Evolutionary conservation across 441 rosid species (phyloP).

Genomic region (Corymbia citriodora): DNA sequence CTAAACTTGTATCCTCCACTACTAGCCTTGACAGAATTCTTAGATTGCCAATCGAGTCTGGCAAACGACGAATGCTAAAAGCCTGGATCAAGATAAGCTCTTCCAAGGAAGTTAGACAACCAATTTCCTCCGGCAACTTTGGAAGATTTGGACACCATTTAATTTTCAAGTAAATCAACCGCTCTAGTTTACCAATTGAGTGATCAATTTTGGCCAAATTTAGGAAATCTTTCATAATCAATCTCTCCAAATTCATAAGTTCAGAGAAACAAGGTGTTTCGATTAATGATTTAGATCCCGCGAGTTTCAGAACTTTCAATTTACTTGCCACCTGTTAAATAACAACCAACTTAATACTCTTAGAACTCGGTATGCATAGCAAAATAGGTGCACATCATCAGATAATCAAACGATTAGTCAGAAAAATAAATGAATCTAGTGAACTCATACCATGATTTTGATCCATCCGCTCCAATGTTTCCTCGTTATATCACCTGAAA

Average conservation of each 20-base stretch:
- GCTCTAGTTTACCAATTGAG: not conserved
- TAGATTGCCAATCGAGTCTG: not conserved
- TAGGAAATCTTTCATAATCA: not conserved
- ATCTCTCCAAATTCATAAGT: not conserved
- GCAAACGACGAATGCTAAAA: not conserved
- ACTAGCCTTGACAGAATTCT: not conserved
- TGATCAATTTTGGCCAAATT: not conserved
- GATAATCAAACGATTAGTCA: not conserved
- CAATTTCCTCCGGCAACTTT: not conserved
- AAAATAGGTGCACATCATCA: not conserved
- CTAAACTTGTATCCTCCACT: not conserved
- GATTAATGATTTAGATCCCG: not conserved
- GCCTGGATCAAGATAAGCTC: not conserved
- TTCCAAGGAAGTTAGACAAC: not conserved
- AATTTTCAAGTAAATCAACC: not conserved
- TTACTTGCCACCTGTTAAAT: not conserved
- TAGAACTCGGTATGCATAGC: not conserved
- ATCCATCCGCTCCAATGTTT: not conserved
- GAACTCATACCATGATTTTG: not conserved
- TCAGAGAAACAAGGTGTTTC: not conserved
- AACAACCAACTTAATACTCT: not conserved
- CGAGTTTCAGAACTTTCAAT: not conserved
- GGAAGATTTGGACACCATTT: fast-evolving
- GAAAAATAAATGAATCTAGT: not conserved
- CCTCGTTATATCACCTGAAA: not conserved